Conservation (phyloP, 148 eudicot species). For the Tetragonia tetragonoides region DNA sequence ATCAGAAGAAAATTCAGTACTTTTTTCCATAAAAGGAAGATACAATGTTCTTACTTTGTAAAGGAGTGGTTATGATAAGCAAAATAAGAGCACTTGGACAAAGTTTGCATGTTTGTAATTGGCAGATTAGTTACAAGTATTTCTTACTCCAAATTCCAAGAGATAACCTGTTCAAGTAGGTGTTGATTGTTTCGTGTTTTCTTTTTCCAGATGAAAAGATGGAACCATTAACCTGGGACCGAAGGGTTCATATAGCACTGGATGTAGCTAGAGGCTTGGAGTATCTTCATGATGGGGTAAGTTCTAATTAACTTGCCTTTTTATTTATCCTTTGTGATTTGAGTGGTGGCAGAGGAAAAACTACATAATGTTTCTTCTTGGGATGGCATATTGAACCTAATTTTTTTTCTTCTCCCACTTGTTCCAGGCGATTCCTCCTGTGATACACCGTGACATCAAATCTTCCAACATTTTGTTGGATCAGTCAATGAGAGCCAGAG, state of each 20-base stretch:
- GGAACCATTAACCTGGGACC: slow-evolving; percentile 70
- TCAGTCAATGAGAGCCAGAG: slow-evolving; percentile 95
- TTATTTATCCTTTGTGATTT: background rate
- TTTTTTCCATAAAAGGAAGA: too few species aligned
- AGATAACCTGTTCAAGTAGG: background rate
- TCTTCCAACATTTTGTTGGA: slow-evolving; percentile 98
- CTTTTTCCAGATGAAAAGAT: slow-evolving; percentile 55
- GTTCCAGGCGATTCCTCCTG: slow-evolving; percentile 88
- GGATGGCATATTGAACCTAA: background rate
- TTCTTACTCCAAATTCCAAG: background rate
- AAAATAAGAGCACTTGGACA: too few species aligned
- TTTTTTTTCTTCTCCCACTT: background rate
- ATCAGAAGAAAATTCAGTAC: too few species aligned
- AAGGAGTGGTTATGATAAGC: too few species aligned
- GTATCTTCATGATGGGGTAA: slow-evolving; percentile 97
- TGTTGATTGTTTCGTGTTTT: slow-evolving; percentile 1
- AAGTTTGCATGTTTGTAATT: too few species aligned
- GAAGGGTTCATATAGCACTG: slow-evolving; percentile 75
- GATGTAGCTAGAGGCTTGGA: slow-evolving; percentile 95
- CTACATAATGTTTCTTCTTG: background rate
- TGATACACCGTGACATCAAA: slow-evolving; percentile 93
- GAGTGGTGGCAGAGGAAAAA: background rate
- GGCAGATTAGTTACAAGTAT: background rate
- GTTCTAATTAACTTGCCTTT: background rate
- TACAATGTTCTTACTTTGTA: too few species aligned